Evolutionary conservation across 495 filamentous ascomycete genomes (phyloP).

Genomic region (Pyronema domesticum): DNA sequence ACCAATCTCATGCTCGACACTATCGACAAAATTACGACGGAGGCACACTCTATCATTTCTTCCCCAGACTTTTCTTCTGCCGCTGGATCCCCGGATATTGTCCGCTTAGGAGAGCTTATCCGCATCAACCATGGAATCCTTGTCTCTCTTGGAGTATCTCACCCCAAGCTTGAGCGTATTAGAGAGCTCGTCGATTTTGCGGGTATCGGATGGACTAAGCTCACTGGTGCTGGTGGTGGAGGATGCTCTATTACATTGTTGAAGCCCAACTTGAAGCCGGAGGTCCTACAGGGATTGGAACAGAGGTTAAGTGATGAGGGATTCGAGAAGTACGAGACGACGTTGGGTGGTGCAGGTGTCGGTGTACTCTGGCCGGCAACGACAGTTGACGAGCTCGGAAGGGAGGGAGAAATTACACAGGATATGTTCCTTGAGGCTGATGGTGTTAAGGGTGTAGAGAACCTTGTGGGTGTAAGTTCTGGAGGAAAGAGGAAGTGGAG

Average conservation of each 20-base stretch:
- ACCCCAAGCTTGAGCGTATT: constrained; percentile 81
- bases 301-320: constrained; percentile 51
- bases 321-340: constrained; percentile 71
- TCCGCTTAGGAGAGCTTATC: constrained; percentile 61
- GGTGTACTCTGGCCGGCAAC: constrained; percentile 86
- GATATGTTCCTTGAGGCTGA: constrained; percentile 74
- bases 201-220: constrained; percentile 89
- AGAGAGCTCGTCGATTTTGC: constrained; percentile 76
- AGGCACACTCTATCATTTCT: constrained; percentile 52
- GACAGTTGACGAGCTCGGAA: constrained; percentile 47
- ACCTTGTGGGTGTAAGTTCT: constrained; percentile 45
- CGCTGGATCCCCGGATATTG: constrained; percentile 38
- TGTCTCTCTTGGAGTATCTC: constrained; percentile 75
- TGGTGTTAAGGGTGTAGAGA: constrained; percentile 63
- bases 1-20: constrained; percentile 62
- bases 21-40: constrained; percentile 63
- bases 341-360: constrained; percentile 76
- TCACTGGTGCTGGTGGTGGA: constrained; percentile 88
- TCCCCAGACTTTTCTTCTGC: constrained; percentile 42
- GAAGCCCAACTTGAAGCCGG: constrained; percentile 38
- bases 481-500: constrained; percentile 73
- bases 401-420: constrained; percentile 82
- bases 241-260: constrained; percentile 87
- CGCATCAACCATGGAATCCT: constrained; percentile 85
- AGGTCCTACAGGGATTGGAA: constrained; percentile 39